These are phyloP conservation scores for Microstegium vimineum DNA, from an alignment of 176 grass and related monocot genomes.

Conservation along the genomic window DNA sequence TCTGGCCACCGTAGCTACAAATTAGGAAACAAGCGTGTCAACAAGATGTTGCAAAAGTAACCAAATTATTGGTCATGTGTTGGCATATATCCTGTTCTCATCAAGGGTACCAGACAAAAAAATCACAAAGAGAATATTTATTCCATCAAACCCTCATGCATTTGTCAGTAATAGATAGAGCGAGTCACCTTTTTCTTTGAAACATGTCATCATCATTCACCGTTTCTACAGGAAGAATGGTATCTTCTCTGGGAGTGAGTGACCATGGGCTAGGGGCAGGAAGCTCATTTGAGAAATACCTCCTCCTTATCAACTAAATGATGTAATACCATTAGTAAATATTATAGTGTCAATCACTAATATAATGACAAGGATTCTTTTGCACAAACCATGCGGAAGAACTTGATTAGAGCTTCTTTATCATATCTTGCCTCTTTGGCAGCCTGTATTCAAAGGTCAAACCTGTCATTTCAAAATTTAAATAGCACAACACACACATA, in stretches of 20 bases:
- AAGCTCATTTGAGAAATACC: constrained; percentile 90
- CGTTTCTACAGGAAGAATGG: constrained; percentile 54
- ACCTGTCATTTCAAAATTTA: constrained; percentile 26
- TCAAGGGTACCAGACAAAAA: background rate
- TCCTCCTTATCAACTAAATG: constrained; percentile 95
- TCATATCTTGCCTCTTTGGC: constrained; percentile 91
- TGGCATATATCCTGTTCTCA: background rate
- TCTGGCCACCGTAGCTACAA: constrained; percentile 56
- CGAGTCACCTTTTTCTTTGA: constrained; percentile 60
- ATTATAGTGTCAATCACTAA: background rate
- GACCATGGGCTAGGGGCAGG: constrained; percentile 72
- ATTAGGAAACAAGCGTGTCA: background rate
- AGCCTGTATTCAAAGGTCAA: constrained; percentile 68
- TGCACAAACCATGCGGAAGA: constrained; percentile 84
- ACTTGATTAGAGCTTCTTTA: constrained; percentile 94
- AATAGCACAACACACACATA: constrained; percentile 17
- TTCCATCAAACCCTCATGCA: background rate
- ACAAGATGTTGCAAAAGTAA: background rate
- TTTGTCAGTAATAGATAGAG: background rate
- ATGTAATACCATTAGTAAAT: constrained; percentile 25
- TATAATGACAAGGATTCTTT: constrained; percentile 16
- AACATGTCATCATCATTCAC: constrained; percentile 71
- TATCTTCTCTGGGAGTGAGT: constrained; percentile 43
- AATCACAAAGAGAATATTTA: background rate
- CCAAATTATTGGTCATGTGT: constrained; percentile 1